Evolutionary conservation across 2,329 filamentous ascomycete species (phyloP), one percentile per base, ranked within the genome.

Genomic region (Arthrobotrys entomopaga): DNA sequence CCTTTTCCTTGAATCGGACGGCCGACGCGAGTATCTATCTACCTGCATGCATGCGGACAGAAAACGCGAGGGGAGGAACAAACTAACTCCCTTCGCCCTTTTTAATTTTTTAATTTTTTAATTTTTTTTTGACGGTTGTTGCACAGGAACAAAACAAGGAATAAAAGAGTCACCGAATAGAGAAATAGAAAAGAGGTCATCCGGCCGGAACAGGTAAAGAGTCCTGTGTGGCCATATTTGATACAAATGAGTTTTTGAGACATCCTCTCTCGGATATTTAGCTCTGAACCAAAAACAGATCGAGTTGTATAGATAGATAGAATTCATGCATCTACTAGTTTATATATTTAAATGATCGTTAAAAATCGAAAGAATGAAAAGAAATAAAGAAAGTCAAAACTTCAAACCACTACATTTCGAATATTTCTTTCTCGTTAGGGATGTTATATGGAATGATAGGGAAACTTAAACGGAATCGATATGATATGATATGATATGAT

Each of bases 131-230:
- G n/a, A 26, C 24, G 7, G 24, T 26, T 26, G 24, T 26, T 26
- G 24, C 24, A 26, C 24, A 26, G 11, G 40, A 13, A 16, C 10
- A 43, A 43, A 43, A 43, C 40, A 43, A 13, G 40, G 40, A 43
- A n/a, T n/a, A n/a, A 43, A 43, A 13, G 40, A 43, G 40, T 43
- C 40, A 49, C 11, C 26, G 20, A 20, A 19, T n/a, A 13, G 48
- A 40, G 5, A 40, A 65, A 65, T 22, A 19, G 38, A 38, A 20
- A 34, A 46, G 26, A 26, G 26, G 48, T 54, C 48, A 65, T 26
- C 22, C 15, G 16, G 48, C 56, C 64, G 48, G 54, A 60, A 65
- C 34, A n/a, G 48, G 56, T n/a, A 60, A 52, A 54, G 56, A 26
- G 38, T 61, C 24, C 43, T 20, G 24, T 20, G 24, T 49, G n/a